These are phyloP conservation scores for Rubia peregrina DNA, from an alignment of 305 asterid species.

Conservation along the genomic window DNA sequence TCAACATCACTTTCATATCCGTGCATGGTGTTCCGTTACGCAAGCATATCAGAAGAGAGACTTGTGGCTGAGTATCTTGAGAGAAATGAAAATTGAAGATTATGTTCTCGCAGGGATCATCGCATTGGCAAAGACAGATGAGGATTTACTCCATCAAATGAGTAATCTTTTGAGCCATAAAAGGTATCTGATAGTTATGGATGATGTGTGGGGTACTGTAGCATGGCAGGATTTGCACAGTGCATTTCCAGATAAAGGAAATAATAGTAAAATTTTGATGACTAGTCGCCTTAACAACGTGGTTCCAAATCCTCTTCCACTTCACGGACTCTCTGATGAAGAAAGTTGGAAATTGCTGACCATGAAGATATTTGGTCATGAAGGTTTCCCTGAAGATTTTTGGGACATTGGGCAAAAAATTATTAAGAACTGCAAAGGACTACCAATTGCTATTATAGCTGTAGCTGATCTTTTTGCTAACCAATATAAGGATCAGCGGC, in stretches of 20 bases:
- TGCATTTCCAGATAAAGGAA: constrained; percentile 12
- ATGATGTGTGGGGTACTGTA: constrained; percentile 21
- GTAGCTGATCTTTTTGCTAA: not conserved
- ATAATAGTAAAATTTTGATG: constrained; percentile 20
- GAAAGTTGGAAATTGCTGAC: not conserved
- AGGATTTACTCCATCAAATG: not conserved
- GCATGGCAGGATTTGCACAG: constrained; percentile 11
- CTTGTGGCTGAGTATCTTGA: constrained; percentile 15
- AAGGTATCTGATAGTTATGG: constrained; percentile 19
- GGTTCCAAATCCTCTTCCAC: not conserved
- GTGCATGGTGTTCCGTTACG: constrained; percentile 23
- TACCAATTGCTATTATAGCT: not conserved
- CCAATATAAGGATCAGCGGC: not conserved
- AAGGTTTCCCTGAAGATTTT: not conserved
- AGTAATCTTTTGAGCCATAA: not conserved
- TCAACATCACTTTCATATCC: constrained; percentile 13
- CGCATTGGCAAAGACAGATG: not conserved
- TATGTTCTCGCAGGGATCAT: not conserved
- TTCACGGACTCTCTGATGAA: not conserved
- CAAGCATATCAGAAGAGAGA: constrained; percentile 14
- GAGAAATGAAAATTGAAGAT: not conserved
- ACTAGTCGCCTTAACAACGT: not conserved
- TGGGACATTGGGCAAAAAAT: not conserved
- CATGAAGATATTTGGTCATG: not conserved
- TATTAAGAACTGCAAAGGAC: not conserved